phyloP scores from a whole-genome alignment of 169 alveolate genomes.

The Cryptosporidium sp. region DNA sequence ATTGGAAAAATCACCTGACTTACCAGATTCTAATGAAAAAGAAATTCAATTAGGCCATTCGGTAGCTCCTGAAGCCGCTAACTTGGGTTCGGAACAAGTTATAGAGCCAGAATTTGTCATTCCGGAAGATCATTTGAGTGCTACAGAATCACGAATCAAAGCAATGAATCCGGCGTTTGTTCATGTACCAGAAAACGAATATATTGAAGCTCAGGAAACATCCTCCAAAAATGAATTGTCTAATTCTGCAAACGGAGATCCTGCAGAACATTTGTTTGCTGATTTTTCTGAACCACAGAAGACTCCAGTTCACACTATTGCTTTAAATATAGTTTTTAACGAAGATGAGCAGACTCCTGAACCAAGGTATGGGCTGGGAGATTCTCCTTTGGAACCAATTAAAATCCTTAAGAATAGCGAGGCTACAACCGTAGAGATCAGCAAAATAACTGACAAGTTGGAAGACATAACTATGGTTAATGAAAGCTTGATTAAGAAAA shows the following conservation, averaged over 20 bases:
- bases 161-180: background rate
- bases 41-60: background rate
- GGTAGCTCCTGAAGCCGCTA: background rate
- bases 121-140: background rate
- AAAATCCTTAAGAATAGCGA: background rate
- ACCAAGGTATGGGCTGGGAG: background rate
- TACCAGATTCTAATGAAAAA: background rate
- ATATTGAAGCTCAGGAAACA: background rate
- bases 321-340: background rate
- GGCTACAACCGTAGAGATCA: background rate
- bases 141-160: background rate
- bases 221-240: background rate
- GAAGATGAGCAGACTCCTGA: background rate
- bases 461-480: constrained; percentile 10
- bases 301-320: background rate
- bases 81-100: background rate
- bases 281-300: background rate
- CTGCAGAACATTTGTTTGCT: background rate
- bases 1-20: background rate
- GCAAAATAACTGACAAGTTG: background rate
- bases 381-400: background rate
- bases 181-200: background rate
- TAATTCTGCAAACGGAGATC: background rate
- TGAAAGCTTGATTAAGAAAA: background rate
- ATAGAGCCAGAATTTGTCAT: background rate